Conservation (phyloP, 1,139 yeast species). For the Candida sp. region DNA sequence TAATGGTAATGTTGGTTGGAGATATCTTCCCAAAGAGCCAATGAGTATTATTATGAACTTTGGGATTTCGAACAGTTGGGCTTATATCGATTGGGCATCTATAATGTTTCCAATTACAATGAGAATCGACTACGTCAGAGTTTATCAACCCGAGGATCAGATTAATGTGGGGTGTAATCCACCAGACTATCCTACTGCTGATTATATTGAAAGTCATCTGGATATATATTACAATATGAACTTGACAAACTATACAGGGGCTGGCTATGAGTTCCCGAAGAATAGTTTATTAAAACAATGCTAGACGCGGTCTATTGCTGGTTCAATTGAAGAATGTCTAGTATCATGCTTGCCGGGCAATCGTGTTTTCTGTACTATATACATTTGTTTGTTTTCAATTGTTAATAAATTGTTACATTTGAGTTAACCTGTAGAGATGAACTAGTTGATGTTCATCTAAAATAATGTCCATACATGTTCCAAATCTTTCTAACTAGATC, state of each 20-base stretch:
- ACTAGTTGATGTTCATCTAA: constrained; percentile 14
- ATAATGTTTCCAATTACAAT: constrained; percentile 65
- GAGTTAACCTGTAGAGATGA: neutral
- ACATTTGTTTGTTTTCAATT: neutral
- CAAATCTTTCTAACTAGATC: constrained; percentile 51
- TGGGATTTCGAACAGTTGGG: constrained; percentile 82
- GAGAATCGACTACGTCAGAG: constrained; percentile 71
- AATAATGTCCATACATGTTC: constrained; percentile 47
- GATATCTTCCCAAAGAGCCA: constrained; percentile 78
- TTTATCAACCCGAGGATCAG: constrained; percentile 65
- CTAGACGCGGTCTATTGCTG: constrained; percentile 1
- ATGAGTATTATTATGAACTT: constrained; percentile 77
- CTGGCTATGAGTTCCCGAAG: constrained; percentile 67
- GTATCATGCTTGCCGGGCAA: neutral
- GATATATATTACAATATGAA: constrained; percentile 63
- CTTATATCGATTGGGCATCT: constrained; percentile 75
- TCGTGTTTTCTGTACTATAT: neutral
- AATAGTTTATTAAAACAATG: constrained; percentile 18
- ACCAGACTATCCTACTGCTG: constrained; percentile 63
- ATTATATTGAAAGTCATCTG: constrained; percentile 63
- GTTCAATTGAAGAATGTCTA: neutral
- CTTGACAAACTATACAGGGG: constrained; percentile 60
- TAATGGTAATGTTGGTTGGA: constrained; percentile 78
- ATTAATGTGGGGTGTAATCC: constrained; percentile 73
- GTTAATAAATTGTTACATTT: neutral